Percentiles rank a stretch among this genome's conserved stretches.
These are phyloP conservation scores for Micractinium sp. DNA, from an alignment of 139 green algal genomes.

Conservation along the genomic window DNA sequence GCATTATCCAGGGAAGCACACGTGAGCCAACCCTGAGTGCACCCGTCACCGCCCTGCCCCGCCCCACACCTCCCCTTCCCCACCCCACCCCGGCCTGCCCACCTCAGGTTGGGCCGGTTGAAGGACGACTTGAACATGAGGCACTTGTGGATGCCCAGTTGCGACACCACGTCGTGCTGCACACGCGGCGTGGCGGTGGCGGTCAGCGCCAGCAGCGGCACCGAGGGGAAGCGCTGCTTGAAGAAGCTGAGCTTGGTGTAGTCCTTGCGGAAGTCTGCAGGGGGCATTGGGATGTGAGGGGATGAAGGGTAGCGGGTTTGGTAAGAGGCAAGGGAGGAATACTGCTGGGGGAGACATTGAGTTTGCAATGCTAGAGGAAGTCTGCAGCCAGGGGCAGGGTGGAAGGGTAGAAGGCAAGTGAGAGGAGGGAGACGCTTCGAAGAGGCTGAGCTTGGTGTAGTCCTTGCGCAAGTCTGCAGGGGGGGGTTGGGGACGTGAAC, in stretches of 20 bases:
- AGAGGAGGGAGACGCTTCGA: slow-evolving; percentile 73
- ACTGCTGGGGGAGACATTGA: not conserved
- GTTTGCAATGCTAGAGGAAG: not conserved
- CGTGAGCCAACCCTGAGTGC: too few relatives aligned
- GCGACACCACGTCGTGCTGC: slow-evolving; percentile 72
- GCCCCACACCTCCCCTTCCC: not conserved
- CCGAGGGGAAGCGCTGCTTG: slow-evolving; percentile 72
- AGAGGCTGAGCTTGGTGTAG: slow-evolving; percentile 83
- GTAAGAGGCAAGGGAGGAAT: not conserved
- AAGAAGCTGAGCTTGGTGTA: slow-evolving; percentile 86
- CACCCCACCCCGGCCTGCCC: not conserved
- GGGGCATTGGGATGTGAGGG: not conserved
- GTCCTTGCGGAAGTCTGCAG: slow-evolving; percentile 91
- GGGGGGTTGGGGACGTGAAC: too few relatives aligned
- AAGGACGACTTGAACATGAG: slow-evolving; percentile 90
- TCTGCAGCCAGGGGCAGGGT: too few relatives aligned
- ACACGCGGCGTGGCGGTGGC: slow-evolving; percentile 87
- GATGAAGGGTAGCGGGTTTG: not conserved
- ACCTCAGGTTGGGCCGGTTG: slow-evolving; percentile 92
- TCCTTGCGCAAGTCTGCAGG: slow-evolving; percentile 90
- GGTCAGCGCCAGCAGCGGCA: slow-evolving; percentile 89
- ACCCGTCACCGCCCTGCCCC: too few relatives aligned
- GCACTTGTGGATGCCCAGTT: slow-evolving; percentile 64
- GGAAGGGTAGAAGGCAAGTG: not conserved
- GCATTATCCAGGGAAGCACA: not conserved